These are phyloP conservation scores for Alternaria brassicicola DNA, from an alignment of 2,329 filamentous ascomycete species.

Conservation along the genomic window DNA sequence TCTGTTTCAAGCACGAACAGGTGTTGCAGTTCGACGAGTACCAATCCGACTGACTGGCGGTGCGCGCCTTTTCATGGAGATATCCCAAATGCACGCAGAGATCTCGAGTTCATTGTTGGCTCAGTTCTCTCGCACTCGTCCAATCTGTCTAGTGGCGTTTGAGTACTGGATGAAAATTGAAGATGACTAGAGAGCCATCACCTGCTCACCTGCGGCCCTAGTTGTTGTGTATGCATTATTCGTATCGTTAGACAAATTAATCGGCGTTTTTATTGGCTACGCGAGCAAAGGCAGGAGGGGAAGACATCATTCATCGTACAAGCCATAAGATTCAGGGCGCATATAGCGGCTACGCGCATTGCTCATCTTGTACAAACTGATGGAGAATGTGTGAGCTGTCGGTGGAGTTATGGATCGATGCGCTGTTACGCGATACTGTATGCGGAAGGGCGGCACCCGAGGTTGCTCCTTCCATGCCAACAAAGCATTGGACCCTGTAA, in stretches of 20 bases:
- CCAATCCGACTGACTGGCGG: too few species aligned
- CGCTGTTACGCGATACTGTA: conserved; percentile 12
- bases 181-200: background rate
- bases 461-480: conserved; percentile 16
- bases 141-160: background rate
- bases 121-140: background rate
- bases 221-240: background rate
- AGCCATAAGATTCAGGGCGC: background rate
- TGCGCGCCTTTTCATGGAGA: background rate
- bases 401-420: conserved; percentile 9
- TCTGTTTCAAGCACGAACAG: background rate
- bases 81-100: background rate
- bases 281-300: background rate
- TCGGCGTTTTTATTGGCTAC: background rate
- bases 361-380: conserved; percentile 2
- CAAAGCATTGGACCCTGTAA: conserved; percentile 10
- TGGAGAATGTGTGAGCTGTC: background rate
- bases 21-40: background rate
- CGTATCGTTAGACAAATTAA: background rate
- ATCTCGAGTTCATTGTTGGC: background rate
- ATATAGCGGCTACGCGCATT: background rate
- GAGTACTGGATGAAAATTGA: background rate
- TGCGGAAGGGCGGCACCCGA: conserved; percentile 10
- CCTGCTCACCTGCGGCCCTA: background rate
- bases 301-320: background rate